A percentile compares a stretch with the other conserved stretches of the same genome.
Conservation (phyloP, 768 basidiomycete genomes). For the Hydnum rufescens region DNA sequence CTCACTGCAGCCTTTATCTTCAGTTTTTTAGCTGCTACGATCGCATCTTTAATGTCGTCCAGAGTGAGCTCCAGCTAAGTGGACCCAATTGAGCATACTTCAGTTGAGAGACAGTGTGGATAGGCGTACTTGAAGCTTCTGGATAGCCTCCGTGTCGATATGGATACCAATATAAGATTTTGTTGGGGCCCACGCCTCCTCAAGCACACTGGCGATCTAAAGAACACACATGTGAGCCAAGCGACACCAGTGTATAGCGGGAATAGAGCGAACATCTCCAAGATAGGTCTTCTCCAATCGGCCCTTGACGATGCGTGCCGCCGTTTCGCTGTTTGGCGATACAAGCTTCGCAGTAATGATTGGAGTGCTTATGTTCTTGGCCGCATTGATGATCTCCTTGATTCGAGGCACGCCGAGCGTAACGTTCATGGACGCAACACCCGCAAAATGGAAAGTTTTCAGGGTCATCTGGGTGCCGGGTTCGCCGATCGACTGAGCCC, state of each 20-base stretch:
- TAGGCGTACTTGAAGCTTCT: conserved; percentile 53
- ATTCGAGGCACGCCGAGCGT: conserved; percentile 99
- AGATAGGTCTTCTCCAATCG: conserved; percentile 86
- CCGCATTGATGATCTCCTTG: conserved; percentile 98
- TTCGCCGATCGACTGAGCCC: conserved; percentile 97
- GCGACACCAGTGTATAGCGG: not conserved
- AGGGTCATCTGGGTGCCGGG: conserved; percentile 99
- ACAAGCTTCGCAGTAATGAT: conserved; percentile 95
- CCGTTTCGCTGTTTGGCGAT: conserved; percentile 67
- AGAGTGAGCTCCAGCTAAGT: conserved; percentile 73
- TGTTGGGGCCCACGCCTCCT: conserved; percentile 88
- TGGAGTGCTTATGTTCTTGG: conserved; percentile 92
- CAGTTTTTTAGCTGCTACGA: conserved; percentile 68
- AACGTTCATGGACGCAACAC: conserved; percentile 99
- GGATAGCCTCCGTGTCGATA: conserved; percentile 71
- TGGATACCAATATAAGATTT: conserved; percentile 89
- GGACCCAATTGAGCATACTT: not conserved
- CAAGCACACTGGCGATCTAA: conserved; percentile 77
- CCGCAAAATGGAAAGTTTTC: conserved; percentile 99
- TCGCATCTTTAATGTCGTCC: conserved; percentile 85
- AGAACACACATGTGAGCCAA: not conserved
- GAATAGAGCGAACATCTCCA: conserved; percentile 51
- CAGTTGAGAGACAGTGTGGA: conserved; percentile 6
- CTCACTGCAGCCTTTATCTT: conserved; percentile 76
- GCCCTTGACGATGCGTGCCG: conserved; percentile 93